Evolutionary conservation across 1,284 basidiomycete species (phyloP), one percentile per base, ranked within the genome.

Genomic region (Malassezia arunalokei): DNA sequence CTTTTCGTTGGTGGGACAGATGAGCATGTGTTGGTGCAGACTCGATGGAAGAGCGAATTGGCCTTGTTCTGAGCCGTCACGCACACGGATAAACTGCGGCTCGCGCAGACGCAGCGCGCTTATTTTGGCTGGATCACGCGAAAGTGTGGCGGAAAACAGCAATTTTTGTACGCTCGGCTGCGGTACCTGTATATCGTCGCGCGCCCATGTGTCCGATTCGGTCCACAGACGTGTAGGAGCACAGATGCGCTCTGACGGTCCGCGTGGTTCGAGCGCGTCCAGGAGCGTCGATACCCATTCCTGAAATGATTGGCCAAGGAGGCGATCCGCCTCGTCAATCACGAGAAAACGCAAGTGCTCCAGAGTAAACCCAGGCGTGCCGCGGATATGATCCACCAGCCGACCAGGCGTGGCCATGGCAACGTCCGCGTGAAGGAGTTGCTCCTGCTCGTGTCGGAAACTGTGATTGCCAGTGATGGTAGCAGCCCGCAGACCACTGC

Each of bases 291-390:
- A 46, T n/a, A 66, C 57, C 92, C 92, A 99, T 66, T 90, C 85
- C 74, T 96, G 89, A 75, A 95, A 96, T 1, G 87, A 89, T 72
- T 96, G 90, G 6, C 86, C 86, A 5, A 99, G 79, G 3, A 99
- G 79, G 20, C 91, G 81, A 72, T 99, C 94, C 0, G 94, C 94
- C 76, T 99, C 94, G 72, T 99, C 94, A 51, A 99, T 88, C 15
- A 98, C 89, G 51, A 98, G 76, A 74, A 90, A 98, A 27, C 92
- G 83, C 27, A 99, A 78, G 73, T 98, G 90, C 65, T 94, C 86
- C 31, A 98, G 75, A 0, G 88, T 86, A 72, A 96, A 94, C 57
- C 90, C 88, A 5, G 59, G 59, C 0, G 92, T 95, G 24, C 81
- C 83, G 39, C 82, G 82, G 11, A 98, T 76, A 73, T 98, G 92